Conservation (phyloP, 2,329 filamentous ascomycete species). For the Diaporthe batatas region DNA sequence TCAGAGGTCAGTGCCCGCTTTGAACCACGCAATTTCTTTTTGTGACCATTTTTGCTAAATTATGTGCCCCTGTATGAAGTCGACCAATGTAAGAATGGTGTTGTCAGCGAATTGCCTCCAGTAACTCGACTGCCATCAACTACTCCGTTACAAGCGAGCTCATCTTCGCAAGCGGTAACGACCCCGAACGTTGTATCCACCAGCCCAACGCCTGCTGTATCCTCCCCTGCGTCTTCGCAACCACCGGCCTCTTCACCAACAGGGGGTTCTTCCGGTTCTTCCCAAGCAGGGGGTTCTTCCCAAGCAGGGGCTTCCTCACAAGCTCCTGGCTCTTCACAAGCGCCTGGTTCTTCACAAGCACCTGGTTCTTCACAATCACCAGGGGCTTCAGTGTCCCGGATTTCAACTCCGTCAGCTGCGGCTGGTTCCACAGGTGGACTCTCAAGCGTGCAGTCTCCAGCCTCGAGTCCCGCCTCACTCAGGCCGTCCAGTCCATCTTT, state of each 20-base stretch:
- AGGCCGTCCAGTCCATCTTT: not conserved
- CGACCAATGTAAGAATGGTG: not conserved
- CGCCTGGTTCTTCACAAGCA: not conserved
- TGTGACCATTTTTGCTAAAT: not conserved
- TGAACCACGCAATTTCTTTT: fast-evolving
- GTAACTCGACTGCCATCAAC: constrained; percentile 2
- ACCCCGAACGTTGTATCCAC: not conserved
- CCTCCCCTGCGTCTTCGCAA: not conserved
- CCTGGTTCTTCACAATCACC: no score
- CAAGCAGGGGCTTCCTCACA: no score
- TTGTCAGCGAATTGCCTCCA: not conserved
- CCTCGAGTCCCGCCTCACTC: not conserved
- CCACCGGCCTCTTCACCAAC: not conserved
- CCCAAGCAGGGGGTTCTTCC: not conserved
- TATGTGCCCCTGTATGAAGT: not conserved
- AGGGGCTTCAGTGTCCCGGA: not conserved
- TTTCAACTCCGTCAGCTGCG: not conserved
- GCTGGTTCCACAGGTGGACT: not conserved
- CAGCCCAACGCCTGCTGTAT: not conserved
- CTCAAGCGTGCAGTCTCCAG: not conserved
- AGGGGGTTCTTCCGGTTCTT: not conserved
- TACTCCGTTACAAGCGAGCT: not conserved
- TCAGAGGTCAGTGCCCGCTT: constrained; percentile 5
- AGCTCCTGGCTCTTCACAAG: not conserved
- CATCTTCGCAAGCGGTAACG: not conserved